Conservation (phyloP, 2,329 filamentous ascomycete species). For the Huntiella omanensis region DNA sequence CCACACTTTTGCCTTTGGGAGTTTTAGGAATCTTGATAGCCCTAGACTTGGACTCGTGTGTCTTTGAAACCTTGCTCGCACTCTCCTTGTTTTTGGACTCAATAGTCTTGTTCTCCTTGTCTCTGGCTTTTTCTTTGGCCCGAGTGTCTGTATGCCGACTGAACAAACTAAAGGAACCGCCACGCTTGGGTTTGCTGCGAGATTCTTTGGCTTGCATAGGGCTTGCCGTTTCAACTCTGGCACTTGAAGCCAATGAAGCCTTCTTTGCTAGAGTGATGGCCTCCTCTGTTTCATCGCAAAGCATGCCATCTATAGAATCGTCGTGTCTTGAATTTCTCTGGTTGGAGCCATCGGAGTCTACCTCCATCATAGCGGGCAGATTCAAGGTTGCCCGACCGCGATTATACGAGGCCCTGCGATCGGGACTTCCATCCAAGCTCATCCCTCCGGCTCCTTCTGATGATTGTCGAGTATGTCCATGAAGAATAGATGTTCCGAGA, state of each 20-base stretch:
- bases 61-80: background rate
- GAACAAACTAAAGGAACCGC: background rate
- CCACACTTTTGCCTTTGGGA: background rate
- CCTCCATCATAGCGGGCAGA: background rate
- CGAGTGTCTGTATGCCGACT: too few species aligned
- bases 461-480: too few species aligned
- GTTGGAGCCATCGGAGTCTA: background rate
- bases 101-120: background rate
- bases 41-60: background rate
- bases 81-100: background rate
- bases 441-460: too few species aligned
- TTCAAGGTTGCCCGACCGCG: background rate
- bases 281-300: slow-evolving; percentile 3
- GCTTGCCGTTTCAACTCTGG: background rate
- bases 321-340: background rate
- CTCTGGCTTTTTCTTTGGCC: too few species aligned
- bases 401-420: too few species aligned
- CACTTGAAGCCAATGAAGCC: background rate
- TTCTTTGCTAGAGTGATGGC: slow-evolving; percentile 2
- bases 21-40: background rate
- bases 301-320: background rate
- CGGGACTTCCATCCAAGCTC: too few species aligned
- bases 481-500: background rate
- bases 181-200: background rate
- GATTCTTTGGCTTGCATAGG: background rate